Percentiles rank a stretch among this genome's conserved stretches.
Evolutionary conservation across 2,329 filamentous ascomycete genomes (phyloP).

Genomic region (Colletotrichum gigasporum): DNA sequence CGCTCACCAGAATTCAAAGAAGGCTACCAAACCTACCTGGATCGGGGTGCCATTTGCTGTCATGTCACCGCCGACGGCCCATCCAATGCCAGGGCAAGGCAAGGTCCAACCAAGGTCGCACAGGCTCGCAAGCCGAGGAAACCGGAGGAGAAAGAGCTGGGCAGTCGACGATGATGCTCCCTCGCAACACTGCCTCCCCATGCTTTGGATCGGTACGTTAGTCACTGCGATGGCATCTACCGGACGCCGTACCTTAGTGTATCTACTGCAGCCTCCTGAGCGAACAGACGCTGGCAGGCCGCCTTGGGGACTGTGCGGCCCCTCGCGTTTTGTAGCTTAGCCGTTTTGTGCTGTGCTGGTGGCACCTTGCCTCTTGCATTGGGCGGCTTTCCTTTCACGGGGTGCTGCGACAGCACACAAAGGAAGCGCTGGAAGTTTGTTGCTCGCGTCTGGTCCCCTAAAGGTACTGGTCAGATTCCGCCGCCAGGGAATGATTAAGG

Average conservation of each 20-base stretch:
- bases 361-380: not conserved
- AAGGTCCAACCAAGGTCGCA: not conserved
- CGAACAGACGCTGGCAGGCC: not conserved
- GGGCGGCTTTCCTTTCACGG: slow-evolving; percentile 19
- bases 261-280: no score
- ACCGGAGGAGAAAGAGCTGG: not conserved
- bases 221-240: no score
- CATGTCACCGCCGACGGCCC: not conserved
- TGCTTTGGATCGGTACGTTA: no score
- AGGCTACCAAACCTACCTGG: not conserved
- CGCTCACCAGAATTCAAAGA: not conserved
- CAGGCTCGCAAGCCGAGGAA: not conserved
- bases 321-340: not conserved
- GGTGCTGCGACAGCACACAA: slow-evolving; percentile 23
- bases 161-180: no score
- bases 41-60: not conserved
- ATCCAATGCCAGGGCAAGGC: not conserved
- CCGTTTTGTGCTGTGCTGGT: not conserved
- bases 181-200: no score
- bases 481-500: no score
- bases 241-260: no score
- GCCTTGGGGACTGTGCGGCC: not conserved
- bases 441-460: not conserved
- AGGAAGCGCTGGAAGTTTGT: slow-evolving; percentile 23
- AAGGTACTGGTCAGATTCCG: not conserved